Conservation (phyloP, 2,329 filamentous ascomycete species). For the Phoma sp. region DNA sequence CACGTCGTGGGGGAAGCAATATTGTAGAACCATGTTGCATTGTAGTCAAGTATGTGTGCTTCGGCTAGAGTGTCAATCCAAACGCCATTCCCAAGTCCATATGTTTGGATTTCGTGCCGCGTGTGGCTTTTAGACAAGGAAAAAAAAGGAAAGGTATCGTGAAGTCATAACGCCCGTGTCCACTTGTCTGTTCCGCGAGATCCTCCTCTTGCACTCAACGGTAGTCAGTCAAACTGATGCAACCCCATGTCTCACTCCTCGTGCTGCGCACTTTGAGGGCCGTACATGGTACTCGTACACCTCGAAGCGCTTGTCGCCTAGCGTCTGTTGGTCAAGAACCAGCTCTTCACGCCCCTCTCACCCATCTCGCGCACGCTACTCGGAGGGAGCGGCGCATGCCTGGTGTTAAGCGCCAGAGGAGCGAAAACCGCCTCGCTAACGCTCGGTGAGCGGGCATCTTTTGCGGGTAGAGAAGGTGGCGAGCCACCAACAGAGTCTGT, state of each 20-base stretch:
- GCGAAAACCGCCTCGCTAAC: constrained; percentile 36
- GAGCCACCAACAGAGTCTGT: constrained; percentile 27
- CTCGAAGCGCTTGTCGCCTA: no score
- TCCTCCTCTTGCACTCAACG: neutral
- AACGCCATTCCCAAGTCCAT: constrained; percentile 14
- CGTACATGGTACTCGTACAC: no score
- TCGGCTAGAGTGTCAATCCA: neutral
- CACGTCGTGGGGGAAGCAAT: no score
- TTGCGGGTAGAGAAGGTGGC: constrained; percentile 39
- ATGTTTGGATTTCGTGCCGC: constrained; percentile 19
- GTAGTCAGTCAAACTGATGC: constrained; percentile 16
- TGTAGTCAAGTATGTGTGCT: constrained; percentile 3
- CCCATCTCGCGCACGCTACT: constrained; percentile 32
- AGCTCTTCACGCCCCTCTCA: constrained; percentile 26
- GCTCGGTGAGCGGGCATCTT: constrained; percentile 36
- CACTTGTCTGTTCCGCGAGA: constrained; percentile 14
- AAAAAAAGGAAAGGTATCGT: constrained; percentile 28
- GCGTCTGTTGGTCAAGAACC: constrained; percentile 44
- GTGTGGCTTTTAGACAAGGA: constrained; percentile 21
- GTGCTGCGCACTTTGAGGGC: neutral
- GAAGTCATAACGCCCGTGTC: constrained; percentile 24
- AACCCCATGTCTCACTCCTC: neutral
- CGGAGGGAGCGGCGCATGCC: constrained; percentile 37
- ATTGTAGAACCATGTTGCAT: constrained; percentile 4
- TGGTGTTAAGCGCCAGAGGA: constrained; percentile 47